Evolutionary conservation across 2,329 filamentous ascomycete genomes (phyloP).

Genomic region (Ploettnerulaceae sp.): DNA sequence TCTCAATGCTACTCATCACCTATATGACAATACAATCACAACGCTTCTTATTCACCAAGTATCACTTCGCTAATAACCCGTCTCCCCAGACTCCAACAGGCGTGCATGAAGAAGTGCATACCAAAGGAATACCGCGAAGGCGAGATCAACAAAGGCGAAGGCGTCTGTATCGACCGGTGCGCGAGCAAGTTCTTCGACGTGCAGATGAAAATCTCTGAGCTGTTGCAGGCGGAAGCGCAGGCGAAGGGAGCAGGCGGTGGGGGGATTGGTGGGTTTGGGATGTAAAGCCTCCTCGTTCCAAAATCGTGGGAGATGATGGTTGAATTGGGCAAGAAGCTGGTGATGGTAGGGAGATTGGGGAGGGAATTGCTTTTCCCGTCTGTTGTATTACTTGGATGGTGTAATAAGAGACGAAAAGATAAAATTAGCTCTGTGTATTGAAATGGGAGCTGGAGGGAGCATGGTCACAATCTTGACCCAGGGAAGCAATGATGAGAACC

Average conservation of each 20-base stretch:
- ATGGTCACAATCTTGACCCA: neutral
- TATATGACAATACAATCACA: too few species aligned
- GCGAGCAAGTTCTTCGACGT: conserved; percentile 98
- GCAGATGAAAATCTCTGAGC: conserved; percentile 94
- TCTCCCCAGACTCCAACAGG: conserved; percentile 66
- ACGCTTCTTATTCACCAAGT: neutral
- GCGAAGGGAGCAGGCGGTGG: conserved; percentile 55
- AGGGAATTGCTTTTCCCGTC: neutral
- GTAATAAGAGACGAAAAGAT: neutral
- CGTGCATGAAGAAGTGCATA: conserved; percentile 92
- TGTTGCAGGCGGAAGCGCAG: conserved; percentile 85
- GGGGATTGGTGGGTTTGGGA: conserved; percentile 44
- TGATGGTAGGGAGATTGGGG: neutral
- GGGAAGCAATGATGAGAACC: neutral
- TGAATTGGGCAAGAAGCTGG: neutral
- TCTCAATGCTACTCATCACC: too few species aligned
- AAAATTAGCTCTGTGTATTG: neutral
- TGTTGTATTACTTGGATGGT: conserved; percentile 6
- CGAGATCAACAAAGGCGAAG: conserved; percentile 98
- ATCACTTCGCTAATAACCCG: conserved; percentile 5
- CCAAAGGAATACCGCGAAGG: conserved; percentile 88
- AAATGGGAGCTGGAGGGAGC: neutral
- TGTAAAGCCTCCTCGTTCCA: conserved; percentile 31
- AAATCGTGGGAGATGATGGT: conserved; percentile 13
- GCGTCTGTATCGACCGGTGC: conserved; percentile 95